Conservation (phyloP, 441 rosid genomes). For the Syzygium syzygioides region DNA sequence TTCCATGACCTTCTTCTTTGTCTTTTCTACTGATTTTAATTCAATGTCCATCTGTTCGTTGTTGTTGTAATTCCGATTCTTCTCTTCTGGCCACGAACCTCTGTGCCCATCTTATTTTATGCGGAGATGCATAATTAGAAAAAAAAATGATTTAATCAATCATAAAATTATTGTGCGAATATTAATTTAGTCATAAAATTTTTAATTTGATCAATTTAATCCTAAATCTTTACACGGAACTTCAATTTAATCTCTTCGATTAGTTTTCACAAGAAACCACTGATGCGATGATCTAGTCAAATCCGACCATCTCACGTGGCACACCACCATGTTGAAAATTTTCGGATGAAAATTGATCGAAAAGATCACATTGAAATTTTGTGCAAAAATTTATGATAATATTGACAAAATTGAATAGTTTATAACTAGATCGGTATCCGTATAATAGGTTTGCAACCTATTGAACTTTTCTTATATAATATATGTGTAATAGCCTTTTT, state of each 20-base stretch:
- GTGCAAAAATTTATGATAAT: rapidly evolving
- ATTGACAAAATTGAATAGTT: rapidly evolving
- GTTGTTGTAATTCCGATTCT: not conserved
- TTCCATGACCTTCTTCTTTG: not conserved
- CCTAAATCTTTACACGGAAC: rapidly evolving
- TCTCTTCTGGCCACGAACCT: not conserved
- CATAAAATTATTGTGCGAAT: not conserved
- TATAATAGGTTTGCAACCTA: not conserved
- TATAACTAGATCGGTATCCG: no score
- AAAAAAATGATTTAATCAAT: not conserved
- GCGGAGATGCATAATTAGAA: not conserved
- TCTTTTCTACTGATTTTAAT: not conserved
- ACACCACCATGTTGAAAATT: rapidly evolving
- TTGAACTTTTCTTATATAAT: not conserved
- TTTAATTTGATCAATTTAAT: not conserved
- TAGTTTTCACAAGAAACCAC: rapidly evolving
- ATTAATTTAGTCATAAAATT: rapidly evolving
- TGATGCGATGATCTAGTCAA: rapidly evolving
- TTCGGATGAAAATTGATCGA: rapidly evolving
- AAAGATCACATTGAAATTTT: no score
- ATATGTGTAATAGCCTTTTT: not conserved
- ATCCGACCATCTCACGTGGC: rapidly evolving
- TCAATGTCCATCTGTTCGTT: not conserved
- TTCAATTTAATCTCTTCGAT: rapidly evolving
- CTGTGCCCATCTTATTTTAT: not conserved